These are phyloP conservation scores for Diaporthe vaccinii DNA, from an alignment of 2,329 filamentous ascomycete species.

Conservation along the genomic window DNA sequence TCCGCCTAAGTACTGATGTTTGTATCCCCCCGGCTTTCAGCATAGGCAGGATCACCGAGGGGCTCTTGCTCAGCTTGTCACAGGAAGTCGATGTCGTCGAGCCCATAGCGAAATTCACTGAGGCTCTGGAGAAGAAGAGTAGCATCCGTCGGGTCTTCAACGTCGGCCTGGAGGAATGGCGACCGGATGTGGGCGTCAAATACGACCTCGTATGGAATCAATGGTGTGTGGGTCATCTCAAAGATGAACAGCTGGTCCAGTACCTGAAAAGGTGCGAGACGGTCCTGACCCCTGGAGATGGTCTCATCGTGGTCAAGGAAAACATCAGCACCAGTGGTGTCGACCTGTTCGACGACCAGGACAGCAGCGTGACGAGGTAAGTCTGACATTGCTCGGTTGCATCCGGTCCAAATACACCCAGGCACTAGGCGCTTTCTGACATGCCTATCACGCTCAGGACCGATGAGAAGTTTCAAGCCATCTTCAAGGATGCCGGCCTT, in stretches of 20 bases:
- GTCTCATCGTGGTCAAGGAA: conserved; percentile 83
- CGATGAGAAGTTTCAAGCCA: conserved; percentile 76
- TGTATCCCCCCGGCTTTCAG: conserved; percentile 55
- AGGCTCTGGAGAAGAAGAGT: conserved; percentile 66
- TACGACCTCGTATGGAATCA: conserved; percentile 93
- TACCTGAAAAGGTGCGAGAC: conserved; percentile 75
- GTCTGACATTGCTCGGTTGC: conserved; percentile 39
- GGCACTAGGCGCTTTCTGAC: conserved; percentile 1
- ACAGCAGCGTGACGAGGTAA: conserved; percentile 82
- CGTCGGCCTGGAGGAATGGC: conserved; percentile 81
- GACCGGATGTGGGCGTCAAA: conserved; percentile 55
- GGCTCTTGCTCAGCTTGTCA: conserved; percentile 79
- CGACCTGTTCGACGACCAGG: conserved; percentile 81
- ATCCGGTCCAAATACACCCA: conserved; percentile 8
- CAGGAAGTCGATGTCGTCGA: conserved; percentile 85
- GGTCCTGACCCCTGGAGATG: conserved; percentile 53
- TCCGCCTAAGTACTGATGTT: not conserved
- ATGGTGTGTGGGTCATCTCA: conserved; percentile 90
- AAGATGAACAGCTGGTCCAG: conserved; percentile 76
- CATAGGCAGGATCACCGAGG: conserved; percentile 86
- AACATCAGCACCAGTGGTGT: conserved; percentile 72
- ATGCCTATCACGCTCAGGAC: conserved; percentile 60
- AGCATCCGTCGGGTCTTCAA: conserved; percentile 77
- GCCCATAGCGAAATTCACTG: conserved; percentile 85
- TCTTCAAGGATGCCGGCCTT: conserved; percentile 80